phyloP scores from a whole-genome alignment of 2,329 filamentous ascomycete genomes.

The Pseudogymnoascus sp. region DNA sequence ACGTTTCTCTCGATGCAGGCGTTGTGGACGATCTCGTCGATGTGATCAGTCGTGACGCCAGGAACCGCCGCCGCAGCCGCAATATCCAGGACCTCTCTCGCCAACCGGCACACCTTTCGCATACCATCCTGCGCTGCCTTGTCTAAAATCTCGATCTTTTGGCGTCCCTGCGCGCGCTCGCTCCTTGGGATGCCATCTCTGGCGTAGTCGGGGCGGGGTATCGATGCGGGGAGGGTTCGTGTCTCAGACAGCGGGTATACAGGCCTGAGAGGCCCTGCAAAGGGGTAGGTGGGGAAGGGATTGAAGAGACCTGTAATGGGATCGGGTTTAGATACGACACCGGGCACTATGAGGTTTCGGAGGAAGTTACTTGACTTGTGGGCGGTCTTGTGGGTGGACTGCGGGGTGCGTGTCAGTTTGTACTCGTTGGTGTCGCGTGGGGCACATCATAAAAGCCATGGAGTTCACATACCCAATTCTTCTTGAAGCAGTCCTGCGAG shows the following conservation, averaged over 20 bases:
- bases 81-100: constrained; percentile 86
- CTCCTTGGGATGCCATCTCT: constrained; percentile 66
- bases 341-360: constrained; percentile 65
- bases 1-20: constrained; percentile 90
- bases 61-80: constrained; percentile 75
- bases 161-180: constrained; percentile 53
- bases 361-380: constrained; percentile 75
- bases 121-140: constrained; percentile 73
- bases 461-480: constrained; percentile 71
- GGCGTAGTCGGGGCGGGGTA: constrained; percentile 81
- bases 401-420: constrained; percentile 16
- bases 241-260: constrained; percentile 73
- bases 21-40: constrained; percentile 91
- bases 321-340: constrained; percentile 82
- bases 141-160: constrained; percentile 76
- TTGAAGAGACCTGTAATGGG: constrained; percentile 85
- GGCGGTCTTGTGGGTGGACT: constrained; percentile 74
- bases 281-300: constrained; percentile 81
- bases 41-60: constrained; percentile 92
- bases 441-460: neutral
- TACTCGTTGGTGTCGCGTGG: neutral
- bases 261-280: constrained; percentile 71
- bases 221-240: constrained; percentile 67
- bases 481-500: constrained; percentile 97
- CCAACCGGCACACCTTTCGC: constrained; percentile 82